Evolutionary conservation across 2,329 filamentous ascomycete species (phyloP).

Genomic region (Dactylonectria estremocensis): DNA sequence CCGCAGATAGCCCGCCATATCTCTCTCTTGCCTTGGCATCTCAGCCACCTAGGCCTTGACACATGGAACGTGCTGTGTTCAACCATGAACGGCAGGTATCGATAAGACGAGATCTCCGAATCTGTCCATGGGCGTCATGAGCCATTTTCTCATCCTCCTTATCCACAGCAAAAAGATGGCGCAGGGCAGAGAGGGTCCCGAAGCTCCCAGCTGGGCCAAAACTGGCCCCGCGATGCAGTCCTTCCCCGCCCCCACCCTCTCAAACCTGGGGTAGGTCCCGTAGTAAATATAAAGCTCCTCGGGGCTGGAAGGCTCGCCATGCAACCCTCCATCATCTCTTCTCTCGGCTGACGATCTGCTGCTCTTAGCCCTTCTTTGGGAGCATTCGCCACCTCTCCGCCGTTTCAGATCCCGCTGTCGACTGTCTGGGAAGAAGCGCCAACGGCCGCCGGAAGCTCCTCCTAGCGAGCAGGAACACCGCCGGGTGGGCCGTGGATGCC

Average conservation of each 20-base stretch:
- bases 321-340: slow-evolving; percentile 5
- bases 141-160: slow-evolving; percentile 8
- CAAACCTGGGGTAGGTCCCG: slow-evolving; percentile 28
- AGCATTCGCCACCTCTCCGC: background rate
- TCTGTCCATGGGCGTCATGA: slow-evolving; percentile 11
- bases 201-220: slow-evolving; percentile 31
- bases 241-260: slow-evolving; percentile 46
- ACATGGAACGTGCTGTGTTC: slow-evolving; percentile 20
- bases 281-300: slow-evolving; percentile 29
- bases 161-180: slow-evolving; percentile 30
- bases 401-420: background rate
- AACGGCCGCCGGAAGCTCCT: background rate
- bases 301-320: slow-evolving; percentile 8
- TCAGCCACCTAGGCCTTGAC: slow-evolving; percentile 6
- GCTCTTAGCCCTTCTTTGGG: background rate
- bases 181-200: slow-evolving; percentile 35
- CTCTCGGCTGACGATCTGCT: background rate
- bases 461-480: background rate
- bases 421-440: background rate
- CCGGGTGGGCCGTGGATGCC: background rate
- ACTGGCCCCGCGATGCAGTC: slow-evolving; percentile 36
- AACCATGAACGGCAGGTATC: background rate
- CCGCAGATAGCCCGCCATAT: slow-evolving; percentile 6
- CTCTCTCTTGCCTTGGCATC: background rate
- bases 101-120: slow-evolving; percentile 1